A percentile compares a stretch with the other conserved stretches of the same genome.
phyloP scores from a whole-genome alignment of 2,329 filamentous ascomycete species.

The Venturia oleaginea region DNA sequence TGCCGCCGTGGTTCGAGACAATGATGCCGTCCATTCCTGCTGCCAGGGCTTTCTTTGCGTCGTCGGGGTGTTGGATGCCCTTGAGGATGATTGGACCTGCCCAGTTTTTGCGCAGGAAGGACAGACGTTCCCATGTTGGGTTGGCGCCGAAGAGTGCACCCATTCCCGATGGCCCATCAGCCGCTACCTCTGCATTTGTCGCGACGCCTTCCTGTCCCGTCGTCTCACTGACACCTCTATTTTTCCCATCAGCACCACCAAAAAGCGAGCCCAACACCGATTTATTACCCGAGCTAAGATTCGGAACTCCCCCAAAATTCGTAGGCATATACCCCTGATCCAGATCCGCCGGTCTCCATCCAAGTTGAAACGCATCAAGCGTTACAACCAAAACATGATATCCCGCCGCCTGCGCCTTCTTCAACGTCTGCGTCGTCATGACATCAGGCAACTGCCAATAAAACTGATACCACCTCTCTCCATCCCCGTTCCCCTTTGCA shows the following conservation, averaged over 20 bases:
- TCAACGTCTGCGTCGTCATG: slow-evolving; percentile 54
- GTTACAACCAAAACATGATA: slow-evolving; percentile 62
- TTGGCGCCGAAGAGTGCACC: slow-evolving; percentile 26
- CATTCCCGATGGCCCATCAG: neutral
- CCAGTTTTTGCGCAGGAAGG: slow-evolving; percentile 27
- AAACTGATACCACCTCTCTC: slow-evolving; percentile 61
- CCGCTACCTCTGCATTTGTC: neutral
- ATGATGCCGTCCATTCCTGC: slow-evolving; percentile 30
- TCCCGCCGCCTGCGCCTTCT: slow-evolving; percentile 51
- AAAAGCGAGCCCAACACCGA: neutral
- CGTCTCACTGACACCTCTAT: neutral
- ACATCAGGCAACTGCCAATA: slow-evolving; percentile 65
- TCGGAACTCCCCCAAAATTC: neutral
- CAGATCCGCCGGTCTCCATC: slow-evolving; percentile 60
- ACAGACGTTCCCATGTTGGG: slow-evolving; percentile 27
- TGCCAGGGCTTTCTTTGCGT: slow-evolving; percentile 27
- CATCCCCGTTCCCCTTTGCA: slow-evolving; percentile 47
- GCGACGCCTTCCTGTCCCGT: neutral
- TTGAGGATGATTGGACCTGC: slow-evolving; percentile 31
- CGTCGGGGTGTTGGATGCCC: slow-evolving; percentile 30
- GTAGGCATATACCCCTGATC: slow-evolving; percentile 38
- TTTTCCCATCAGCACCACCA: neutral
- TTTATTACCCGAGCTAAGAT: neutral
- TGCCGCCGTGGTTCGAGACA: slow-evolving; percentile 30
- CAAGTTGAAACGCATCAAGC: slow-evolving; percentile 59